Evolutionary conservation across 2,329 filamentous ascomycete species (phyloP).

Genomic region (Sporothrix luriei): DNA sequence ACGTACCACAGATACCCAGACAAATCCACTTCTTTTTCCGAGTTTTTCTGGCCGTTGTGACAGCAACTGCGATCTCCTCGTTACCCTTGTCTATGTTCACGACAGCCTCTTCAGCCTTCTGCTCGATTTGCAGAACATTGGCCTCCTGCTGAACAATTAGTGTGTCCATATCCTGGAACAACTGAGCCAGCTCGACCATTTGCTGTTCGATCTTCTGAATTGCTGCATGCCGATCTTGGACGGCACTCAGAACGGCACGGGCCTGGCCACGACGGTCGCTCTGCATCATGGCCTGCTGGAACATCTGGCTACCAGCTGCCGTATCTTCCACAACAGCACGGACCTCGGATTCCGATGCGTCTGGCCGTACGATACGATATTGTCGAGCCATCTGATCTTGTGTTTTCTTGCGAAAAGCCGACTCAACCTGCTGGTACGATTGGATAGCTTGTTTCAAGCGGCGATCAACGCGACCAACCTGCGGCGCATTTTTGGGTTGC

Average conservation of each 20-base stretch:
- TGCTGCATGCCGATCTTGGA: constrained; percentile 79
- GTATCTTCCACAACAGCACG: constrained; percentile 73
- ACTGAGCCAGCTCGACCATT: constrained; percentile 80
- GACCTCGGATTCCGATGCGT: constrained; percentile 78
- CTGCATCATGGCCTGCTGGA: constrained; percentile 82
- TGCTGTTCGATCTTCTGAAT: constrained; percentile 91
- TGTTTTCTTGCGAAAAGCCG: constrained; percentile 75
- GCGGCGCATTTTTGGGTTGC: constrained; percentile 71
- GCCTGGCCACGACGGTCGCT: constrained; percentile 81
- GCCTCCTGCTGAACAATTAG: constrained; percentile 85
- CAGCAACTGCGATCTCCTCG: constrained; percentile 77
- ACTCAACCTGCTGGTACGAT: constrained; percentile 78
- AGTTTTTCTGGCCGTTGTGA: constrained; percentile 76
- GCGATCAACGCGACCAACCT: constrained; percentile 79
- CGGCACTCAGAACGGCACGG: constrained; percentile 74
- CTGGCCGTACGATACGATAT: constrained; percentile 84
- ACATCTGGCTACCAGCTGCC: constrained; percentile 73
- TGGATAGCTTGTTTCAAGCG: constrained; percentile 79
- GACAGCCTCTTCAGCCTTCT: constrained; percentile 81
- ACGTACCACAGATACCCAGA: constrained; percentile 70
- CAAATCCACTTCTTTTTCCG: constrained; percentile 98
- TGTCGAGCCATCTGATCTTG: constrained; percentile 85
- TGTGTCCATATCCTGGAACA: constrained; percentile 88
- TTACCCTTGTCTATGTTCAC: constrained; percentile 85
- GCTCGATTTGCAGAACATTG: constrained; percentile 77